phyloP scores from a whole-genome alignment of 2,329 filamentous ascomycete species.

The Sclerotinia spermophila region DNA sequence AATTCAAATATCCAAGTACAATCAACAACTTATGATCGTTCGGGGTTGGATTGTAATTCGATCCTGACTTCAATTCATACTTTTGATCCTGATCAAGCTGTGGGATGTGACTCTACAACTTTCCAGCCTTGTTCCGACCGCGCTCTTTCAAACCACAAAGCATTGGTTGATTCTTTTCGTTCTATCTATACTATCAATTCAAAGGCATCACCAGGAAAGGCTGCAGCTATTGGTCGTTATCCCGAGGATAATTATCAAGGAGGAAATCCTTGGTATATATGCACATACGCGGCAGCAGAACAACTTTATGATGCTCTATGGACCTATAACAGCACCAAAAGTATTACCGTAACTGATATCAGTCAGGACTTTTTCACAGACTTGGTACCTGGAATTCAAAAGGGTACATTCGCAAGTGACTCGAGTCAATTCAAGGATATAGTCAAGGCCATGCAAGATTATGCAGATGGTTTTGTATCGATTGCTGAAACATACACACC shows the following conservation, averaged over 20 bases:
- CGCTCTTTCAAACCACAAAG: constrained; percentile 72
- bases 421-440: constrained; percentile 50
- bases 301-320: constrained; percentile 59
- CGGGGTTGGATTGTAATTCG: constrained; percentile 69
- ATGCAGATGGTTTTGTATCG: constrained; percentile 55
- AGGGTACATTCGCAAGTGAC: constrained; percentile 60
- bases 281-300: constrained; percentile 57
- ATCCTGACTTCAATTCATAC: constrained; percentile 61
- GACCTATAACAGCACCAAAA: constrained; percentile 63
- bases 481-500: constrained; percentile 49
- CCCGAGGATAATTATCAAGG: constrained; percentile 69
- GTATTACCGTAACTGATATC: constrained; percentile 57
- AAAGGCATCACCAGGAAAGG: constrained; percentile 55
- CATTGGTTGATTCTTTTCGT: constrained; percentile 70
- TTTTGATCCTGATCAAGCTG: constrained; percentile 57
- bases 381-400: constrained; percentile 52
- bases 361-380: constrained; percentile 71
- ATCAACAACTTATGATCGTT: constrained; percentile 47
- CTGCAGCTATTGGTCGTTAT: constrained; percentile 64
- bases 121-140: constrained; percentile 59
- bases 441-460: constrained; percentile 57
- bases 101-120: constrained; percentile 62
- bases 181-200: constrained; percentile 62
- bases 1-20: constrained; percentile 65
- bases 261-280: constrained; percentile 67